phyloP scores from a whole-genome alignment of 164 flowering plant genomes.

The Vitis rupestris region DNA sequence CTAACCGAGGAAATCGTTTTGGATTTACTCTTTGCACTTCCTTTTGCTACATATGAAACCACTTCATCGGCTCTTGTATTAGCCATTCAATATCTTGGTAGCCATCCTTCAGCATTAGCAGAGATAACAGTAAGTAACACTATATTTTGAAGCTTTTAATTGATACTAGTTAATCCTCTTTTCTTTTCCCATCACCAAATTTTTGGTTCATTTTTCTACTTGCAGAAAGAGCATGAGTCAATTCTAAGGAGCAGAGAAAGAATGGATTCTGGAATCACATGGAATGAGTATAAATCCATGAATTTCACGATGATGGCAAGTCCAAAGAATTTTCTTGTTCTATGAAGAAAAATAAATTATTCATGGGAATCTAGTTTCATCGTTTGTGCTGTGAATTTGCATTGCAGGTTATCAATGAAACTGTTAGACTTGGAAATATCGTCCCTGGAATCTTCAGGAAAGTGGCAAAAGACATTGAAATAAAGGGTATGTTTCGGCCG shows the following conservation, averaged over 20 bases:
- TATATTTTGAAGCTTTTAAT: not conserved
- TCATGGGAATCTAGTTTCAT: not conserved
- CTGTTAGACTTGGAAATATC: slow-evolving; percentile 70
- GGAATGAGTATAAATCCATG: slow-evolving; percentile 71
- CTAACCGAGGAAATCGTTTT: slow-evolving; percentile 60
- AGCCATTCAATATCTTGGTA: slow-evolving; percentile 49
- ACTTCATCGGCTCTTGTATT: slow-evolving; percentile 59
- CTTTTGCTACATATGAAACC: slow-evolving; percentile 74
- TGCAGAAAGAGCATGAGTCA: slow-evolving; percentile 62
- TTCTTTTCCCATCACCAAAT: not conserved
- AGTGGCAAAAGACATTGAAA: slow-evolving; percentile 48
- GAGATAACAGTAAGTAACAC: slow-evolving; percentile 54
- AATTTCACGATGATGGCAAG: slow-evolving; percentile 30
- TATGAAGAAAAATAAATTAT: too few relatives aligned
- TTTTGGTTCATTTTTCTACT: not conserved
- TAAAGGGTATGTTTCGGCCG: slow-evolving; percentile 45
- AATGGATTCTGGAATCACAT: slow-evolving; percentile 48
- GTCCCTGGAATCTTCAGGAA: slow-evolving; percentile 70
- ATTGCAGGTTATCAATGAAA: slow-evolving; percentile 70
- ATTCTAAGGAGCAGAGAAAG: slow-evolving; percentile 37
- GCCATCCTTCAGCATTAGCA: slow-evolving; percentile 63
- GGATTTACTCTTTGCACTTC: slow-evolving; percentile 69
- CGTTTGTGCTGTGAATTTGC: not conserved
- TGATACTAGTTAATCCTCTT: not conserved
- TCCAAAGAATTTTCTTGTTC: too few relatives aligned